Evolutionary conservation across 441 rosid species (phyloP), one percentile per base, ranked within the genome.

Genomic region (Theobroma grandiflorum): DNA sequence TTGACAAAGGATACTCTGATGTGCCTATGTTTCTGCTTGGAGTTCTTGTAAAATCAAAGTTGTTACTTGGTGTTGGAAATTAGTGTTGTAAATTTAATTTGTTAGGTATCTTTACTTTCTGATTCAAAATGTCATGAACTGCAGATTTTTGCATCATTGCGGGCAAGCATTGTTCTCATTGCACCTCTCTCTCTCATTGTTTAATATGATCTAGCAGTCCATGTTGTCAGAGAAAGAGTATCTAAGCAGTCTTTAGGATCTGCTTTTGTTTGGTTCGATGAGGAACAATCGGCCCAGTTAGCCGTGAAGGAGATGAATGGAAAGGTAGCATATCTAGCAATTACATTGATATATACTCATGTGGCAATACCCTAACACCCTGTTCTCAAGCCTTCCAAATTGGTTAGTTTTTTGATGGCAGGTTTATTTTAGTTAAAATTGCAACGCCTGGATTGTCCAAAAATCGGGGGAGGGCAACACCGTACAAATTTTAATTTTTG

Each of bases 291-390:
- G 58, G 91, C 89, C 4, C 77, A 80, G 72, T 43, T 82, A 78
- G 90, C 92, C 47, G 90, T 80, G 33, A 84, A 87, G 47, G 85
- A 84, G 78, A 89, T 90, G 93, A 83, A 87, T 73, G 92, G 92
- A 70, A 85, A 91, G 90, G 93, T 86, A 84, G 55, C 31, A 74
- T 75, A 37, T 20, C 83, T 18, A 10, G 5, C 55, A 64, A 31
- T 52, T 55, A 6, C 55, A 42, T 65, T 49, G n/a, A 6, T 57
- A 26, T 26, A 26, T 26, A n/a, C 33, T 53, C 69, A 40, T 57
- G 15, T 18, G 42, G 52, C 37, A 45, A 47, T 38, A 52, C 18
- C 8, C 2, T 31, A 57, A 22, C 68, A 53, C 15, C 65, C 14
- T 15, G 50, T 78, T 68, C 18, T 45, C 37, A 73, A 57, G 70